Conservation (phyloP, 257 asterid genomes). For the Plantago ovata region DNA sequence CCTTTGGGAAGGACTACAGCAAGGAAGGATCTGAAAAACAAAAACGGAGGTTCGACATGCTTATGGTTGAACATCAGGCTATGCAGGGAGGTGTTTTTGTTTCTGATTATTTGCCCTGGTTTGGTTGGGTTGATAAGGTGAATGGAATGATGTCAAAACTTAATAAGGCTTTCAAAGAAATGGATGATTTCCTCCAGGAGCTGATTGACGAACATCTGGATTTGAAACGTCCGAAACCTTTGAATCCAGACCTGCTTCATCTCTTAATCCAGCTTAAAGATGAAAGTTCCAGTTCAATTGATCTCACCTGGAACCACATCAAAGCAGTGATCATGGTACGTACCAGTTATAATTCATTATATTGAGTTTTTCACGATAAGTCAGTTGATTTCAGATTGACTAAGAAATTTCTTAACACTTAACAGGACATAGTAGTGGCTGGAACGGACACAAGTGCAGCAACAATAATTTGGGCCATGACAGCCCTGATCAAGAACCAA, state of each 20-base stretch:
- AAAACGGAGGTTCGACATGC: conserved; percentile 13
- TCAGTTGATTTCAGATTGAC: too few relatives aligned
- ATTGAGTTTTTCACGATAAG: too few relatives aligned
- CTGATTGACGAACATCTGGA: conserved; percentile 27
- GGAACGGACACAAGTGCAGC: conserved; percentile 19
- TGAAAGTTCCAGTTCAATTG: conserved; percentile 5
- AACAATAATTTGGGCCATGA: conserved; percentile 19
- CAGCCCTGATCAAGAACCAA: conserved; percentile 14
- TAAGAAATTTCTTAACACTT: too few relatives aligned
- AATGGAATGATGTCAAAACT: conserved; percentile 22
- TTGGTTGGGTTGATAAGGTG: conserved; percentile 24
- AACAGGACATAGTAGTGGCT: conserved; percentile 16
- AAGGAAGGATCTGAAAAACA: not conserved
- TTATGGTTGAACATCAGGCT: conserved; percentile 20
- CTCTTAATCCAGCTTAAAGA: conserved; percentile 21
- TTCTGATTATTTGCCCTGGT: conserved; percentile 20
- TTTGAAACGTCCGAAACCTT: conserved; percentile 1
- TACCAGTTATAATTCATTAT: too few relatives aligned
- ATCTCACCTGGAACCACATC: conserved; percentile 17
- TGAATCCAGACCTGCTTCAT: conserved; percentile 20
- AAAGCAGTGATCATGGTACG: conserved; percentile 25
- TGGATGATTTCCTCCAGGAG: conserved; percentile 25
- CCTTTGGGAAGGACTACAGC: conserved; percentile 14
- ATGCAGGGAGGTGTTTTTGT: conserved; percentile 18
- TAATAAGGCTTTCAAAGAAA: conserved; percentile 12